Base-by-base conservation (phyloP, 805 yeast genomes). In the Candida awuae region DNA sequence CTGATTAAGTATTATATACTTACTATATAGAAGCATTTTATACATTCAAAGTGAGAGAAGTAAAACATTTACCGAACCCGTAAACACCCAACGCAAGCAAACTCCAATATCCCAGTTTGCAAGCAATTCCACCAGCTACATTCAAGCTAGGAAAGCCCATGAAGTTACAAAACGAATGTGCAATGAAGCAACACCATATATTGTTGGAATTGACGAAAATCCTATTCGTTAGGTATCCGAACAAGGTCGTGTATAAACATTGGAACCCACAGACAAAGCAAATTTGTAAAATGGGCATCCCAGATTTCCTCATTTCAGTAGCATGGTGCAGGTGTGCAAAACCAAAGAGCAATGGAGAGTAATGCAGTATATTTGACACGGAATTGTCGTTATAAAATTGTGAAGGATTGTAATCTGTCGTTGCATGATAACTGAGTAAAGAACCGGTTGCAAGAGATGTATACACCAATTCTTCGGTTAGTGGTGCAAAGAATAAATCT, bases 271-370 rank as follows among this genome's bases (percentile, higher is more conserved):
- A 61, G 6, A 59, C 52, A 5, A 66, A 27, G 1, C 68, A 22
- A 1, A 77, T 64, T 14, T 58, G 49, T 1, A 39, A 18, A 3
- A 63, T 52, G 6, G 50, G 31, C 2, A 55, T 46, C 0, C 44
- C 27, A 3, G 62, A 54, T 8, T 51, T 57, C 38, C 40, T 43
- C 32, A 70, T 47, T 39, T 73, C 78, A 45, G 65, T 65, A 3
- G 74, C 86, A 54, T 85, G 94, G 53, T 85, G 90, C 17, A 81
- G 35, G 58, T 85, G 95, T 1, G 94, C 92, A 19, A 80, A 49
- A 1, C 88, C 87, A 62, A 85, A 85, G 40, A 76, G 66, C 7
- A 75, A 50, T 1, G 94, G 92, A 1, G 84, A 69, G 21, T 59
- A 52, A 14, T 50, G 47, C 1, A 45, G 14, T 16, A 33, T 31